These are phyloP conservation scores for Amphirosellinia nigrospora DNA, from an alignment of 495 filamentous ascomycete species.

Conservation along the genomic window DNA sequence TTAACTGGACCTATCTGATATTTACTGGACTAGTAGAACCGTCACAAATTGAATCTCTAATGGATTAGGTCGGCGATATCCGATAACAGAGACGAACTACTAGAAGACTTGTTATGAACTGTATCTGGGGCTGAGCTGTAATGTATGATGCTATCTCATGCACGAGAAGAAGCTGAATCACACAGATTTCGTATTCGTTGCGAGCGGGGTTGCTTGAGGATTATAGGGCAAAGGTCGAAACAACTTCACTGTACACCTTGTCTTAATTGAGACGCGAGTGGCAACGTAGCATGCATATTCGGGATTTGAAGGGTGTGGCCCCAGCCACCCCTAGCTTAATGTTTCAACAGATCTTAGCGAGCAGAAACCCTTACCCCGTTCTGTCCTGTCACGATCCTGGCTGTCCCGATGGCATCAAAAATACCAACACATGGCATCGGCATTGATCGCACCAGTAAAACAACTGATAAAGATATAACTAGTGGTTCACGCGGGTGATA, in stretches of 20 bases:
- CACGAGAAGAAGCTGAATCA: neutral
- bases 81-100: neutral
- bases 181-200: neutral
- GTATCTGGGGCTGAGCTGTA: neutral
- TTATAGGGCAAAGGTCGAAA: neutral
- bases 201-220: too few species aligned
- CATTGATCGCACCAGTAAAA: neutral
- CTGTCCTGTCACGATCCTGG: neutral
- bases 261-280: conserved; percentile 46
- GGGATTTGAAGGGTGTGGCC: conserved; percentile 38
- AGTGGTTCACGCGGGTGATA: conserved; percentile 1
- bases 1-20: too few species aligned
- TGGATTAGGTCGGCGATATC: neutral
- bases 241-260: conserved; percentile 15
- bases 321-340: neutral
- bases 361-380: neutral
- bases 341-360: conserved; percentile 3
- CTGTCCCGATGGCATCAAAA: neutral
- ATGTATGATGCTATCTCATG: neutral
- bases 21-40: neutral
- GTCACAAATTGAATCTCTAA: neutral
- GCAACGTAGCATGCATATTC: conserved; percentile 47
- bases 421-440: neutral
- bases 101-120: neutral
- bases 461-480: neutral